Percentiles rank a stretch among this genome's conserved stretches.
Conservation (phyloP, 2,329 filamentous ascomycete species). For the Chaetomiaceae sp. region DNA sequence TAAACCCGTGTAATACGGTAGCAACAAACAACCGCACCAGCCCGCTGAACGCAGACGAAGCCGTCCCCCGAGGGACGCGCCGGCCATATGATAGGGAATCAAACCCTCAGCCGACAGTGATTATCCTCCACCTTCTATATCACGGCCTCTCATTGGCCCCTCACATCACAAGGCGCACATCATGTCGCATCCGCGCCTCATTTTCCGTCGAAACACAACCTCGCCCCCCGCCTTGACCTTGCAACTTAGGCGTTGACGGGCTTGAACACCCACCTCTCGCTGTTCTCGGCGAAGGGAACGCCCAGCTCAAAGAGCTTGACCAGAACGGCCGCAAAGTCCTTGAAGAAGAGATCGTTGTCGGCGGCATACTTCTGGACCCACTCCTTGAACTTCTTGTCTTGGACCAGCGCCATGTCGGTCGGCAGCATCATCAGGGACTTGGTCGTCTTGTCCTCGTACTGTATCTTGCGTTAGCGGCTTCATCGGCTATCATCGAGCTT, state of each 20-base stretch:
- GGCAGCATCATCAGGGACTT: slow-evolving; percentile 97
- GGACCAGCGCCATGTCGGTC: slow-evolving; percentile 78
- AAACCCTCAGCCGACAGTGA: not conserved
- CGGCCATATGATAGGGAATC: not conserved
- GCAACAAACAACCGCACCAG: not conserved
- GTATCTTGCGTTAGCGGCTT: slow-evolving; percentile 15
- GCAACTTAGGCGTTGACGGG: slow-evolving; percentile 36
- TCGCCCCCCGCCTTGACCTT: slow-evolving; percentile 8
- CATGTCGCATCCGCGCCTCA: not conserved
- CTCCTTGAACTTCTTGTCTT: slow-evolving; percentile 81
- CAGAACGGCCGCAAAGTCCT: slow-evolving; percentile 78
- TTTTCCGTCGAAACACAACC: not conserved
- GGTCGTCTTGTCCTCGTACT: slow-evolving; percentile 82
- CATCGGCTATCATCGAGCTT: no score
- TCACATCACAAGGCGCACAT: not conserved
- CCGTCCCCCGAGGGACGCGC: not conserved
- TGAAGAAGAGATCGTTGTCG: slow-evolving; percentile 88
- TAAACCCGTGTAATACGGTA: slow-evolving; percentile 14
- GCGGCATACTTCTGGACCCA: slow-evolving; percentile 84
- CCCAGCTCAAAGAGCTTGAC: slow-evolving; percentile 88
- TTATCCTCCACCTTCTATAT: slow-evolving; percentile 4
- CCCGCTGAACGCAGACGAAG: not conserved
- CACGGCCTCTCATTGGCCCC: no score
- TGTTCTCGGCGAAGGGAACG: slow-evolving; percentile 73
- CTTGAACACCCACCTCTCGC: slow-evolving; percentile 64